phyloP scores from a whole-genome alignment of 768 basidiomycete genomes.

The Mycena haematopus region DNA sequence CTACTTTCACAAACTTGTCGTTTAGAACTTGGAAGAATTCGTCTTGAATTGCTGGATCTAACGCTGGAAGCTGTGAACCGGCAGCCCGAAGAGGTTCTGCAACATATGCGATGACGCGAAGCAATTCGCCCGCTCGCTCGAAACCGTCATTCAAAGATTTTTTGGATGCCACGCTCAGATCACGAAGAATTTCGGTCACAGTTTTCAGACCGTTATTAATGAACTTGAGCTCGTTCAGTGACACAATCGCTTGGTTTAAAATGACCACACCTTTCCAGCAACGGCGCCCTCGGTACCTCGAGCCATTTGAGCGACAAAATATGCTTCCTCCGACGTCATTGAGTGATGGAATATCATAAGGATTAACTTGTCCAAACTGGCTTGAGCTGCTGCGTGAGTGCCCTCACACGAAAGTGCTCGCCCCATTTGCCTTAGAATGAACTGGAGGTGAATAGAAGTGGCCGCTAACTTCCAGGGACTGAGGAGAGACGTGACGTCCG shows the following conservation, averaged over 20 bases:
- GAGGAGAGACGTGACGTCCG: slow-evolving; percentile 66
- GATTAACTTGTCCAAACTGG: slow-evolving; percentile 69
- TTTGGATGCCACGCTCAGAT: slow-evolving; percentile 38
- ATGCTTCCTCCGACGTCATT: slow-evolving; percentile 80
- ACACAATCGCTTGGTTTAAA: neutral
- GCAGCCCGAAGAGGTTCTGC: slow-evolving; percentile 67
- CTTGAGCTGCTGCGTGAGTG: slow-evolving; percentile 59
- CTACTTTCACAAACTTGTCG: slow-evolving; percentile 50
- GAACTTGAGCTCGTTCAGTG: slow-evolving; percentile 51
- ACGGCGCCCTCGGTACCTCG: slow-evolving; percentile 70
- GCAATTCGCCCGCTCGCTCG: slow-evolving; percentile 65
- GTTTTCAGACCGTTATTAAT: slow-evolving; percentile 76
- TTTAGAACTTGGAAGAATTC: slow-evolving; percentile 58
- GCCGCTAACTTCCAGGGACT: slow-evolving; percentile 87
- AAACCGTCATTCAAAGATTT: slow-evolving; percentile 48
- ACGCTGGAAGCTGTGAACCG: slow-evolving; percentile 46
- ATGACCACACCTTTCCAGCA: slow-evolving; percentile 63
- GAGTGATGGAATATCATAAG: slow-evolving; percentile 73
- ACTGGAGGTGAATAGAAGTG: slow-evolving; percentile 79
- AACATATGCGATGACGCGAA: slow-evolving; percentile 72
- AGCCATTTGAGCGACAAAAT: slow-evolving; percentile 84
- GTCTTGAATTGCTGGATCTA: slow-evolving; percentile 65
- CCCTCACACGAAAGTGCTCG: slow-evolving; percentile 67
- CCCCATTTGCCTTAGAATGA: slow-evolving; percentile 78
- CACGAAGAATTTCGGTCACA: slow-evolving; percentile 60